Conservation (phyloP, 2,329 filamentous ascomycete species). For the Diaporthe ampelina region DNA sequence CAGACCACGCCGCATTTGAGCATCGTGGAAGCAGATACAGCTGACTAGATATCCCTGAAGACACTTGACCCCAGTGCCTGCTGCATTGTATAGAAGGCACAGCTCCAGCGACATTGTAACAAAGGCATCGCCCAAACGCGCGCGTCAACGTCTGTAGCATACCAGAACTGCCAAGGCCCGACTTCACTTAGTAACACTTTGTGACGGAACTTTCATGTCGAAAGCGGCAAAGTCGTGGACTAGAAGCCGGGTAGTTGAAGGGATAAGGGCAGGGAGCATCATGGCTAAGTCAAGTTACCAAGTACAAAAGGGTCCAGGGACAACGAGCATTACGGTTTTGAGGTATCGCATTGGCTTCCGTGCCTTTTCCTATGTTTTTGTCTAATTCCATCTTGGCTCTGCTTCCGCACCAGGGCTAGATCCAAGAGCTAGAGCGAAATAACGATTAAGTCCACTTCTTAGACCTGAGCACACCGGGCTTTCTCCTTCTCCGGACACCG, state of each 20-base stretch:
- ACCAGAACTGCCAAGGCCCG: no score
- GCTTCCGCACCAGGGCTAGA: slow-evolving; percentile 4
- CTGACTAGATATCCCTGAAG: no score
- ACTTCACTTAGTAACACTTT: neutral
- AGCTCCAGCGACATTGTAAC: no score
- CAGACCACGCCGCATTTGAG: no score
- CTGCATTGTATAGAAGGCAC: no score
- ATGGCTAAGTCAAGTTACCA: neutral
- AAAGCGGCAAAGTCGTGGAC: neutral
- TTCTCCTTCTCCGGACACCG: slow-evolving; percentile 78
- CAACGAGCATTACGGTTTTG: slow-evolving; percentile 7
- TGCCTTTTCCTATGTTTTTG: slow-evolving; percentile 34
- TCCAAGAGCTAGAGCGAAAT: slow-evolving; percentile 66
- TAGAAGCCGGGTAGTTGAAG: neutral
- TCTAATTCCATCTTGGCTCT: slow-evolving; percentile 29
- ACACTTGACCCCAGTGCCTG: no score
- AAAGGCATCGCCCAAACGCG: no score
- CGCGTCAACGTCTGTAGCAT: no score
- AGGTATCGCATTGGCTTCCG: slow-evolving; percentile 35
- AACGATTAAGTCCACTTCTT: slow-evolving; percentile 92
- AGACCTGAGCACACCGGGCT: slow-evolving; percentile 88
- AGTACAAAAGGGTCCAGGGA: neutral
- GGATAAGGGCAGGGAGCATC: no score
- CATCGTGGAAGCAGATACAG: no score
- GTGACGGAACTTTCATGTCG: neutral